phyloP scores from a whole-genome alignment of 164 flowering plant species.

The Sextonia rubra region DNA sequence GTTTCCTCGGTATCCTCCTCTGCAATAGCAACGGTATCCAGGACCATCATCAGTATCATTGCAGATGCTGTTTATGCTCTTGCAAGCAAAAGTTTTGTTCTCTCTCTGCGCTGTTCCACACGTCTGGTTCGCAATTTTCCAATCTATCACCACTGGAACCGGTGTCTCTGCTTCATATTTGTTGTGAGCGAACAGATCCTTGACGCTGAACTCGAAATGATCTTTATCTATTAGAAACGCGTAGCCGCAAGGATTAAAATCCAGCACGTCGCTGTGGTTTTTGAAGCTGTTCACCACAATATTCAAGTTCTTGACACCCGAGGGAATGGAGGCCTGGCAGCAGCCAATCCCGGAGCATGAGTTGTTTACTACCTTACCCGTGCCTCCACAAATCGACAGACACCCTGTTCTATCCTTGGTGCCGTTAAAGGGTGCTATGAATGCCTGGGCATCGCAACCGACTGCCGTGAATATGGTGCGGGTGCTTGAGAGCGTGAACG shows the following conservation, averaged over 20 bases:
- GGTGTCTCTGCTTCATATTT: background rate
- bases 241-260: slow-evolving; percentile 7
- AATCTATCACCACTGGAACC: background rate
- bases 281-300: background rate
- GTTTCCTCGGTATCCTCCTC: slow-evolving; percentile 43
- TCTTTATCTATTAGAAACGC: slow-evolving; percentile 9
- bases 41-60: slow-evolving; percentile 10
- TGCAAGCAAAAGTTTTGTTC: slow-evolving; percentile 15
- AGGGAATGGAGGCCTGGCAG: slow-evolving; percentile 11
- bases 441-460: slow-evolving; percentile 4
- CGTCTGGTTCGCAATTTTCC: background rate
- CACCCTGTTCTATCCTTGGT: background rate
- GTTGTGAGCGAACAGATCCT: background rate
- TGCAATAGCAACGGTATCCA: slow-evolving; percentile 47
- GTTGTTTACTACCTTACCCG: background rate
- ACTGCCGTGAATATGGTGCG: slow-evolving; percentile 3
- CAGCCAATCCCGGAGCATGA: slow-evolving; percentile 10
- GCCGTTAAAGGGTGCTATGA: background rate
- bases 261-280: background rate
- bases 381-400: background rate
- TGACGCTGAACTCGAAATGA: background rate
- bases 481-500: slow-evolving; percentile 5
- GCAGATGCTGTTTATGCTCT: slow-evolving; percentile 22
- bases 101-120: slow-evolving; percentile 5
- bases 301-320: background rate